Evolutionary conservation across 192 early-diverging fungal species (phyloP).

Genomic region (Podila clonocystis): DNA sequence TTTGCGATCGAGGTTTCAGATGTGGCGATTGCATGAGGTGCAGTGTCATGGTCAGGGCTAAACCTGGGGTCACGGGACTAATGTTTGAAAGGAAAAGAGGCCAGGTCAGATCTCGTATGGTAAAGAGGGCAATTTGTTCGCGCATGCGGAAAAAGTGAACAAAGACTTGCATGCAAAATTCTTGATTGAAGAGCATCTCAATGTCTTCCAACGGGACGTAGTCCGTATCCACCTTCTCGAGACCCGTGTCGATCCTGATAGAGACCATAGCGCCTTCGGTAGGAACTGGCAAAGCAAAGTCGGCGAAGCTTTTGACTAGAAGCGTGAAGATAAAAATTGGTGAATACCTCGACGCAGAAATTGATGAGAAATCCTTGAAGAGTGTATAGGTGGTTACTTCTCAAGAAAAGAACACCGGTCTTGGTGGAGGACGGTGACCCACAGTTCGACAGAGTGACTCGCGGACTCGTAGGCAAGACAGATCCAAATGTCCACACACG

Average conservation of each 20-base stretch:
- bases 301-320: conserved; percentile 13
- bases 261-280: conserved; percentile 18
- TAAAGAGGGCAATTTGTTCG: neutral
- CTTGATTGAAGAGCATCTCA: conserved; percentile 29
- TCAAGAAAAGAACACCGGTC: conserved; percentile 20
- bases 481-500: no score
- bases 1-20: conserved; percentile 4
- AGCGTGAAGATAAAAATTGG: neutral
- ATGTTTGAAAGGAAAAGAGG: neutral
- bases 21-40: conserved; percentile 45
- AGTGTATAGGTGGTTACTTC: conserved; percentile 1
- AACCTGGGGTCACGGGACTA: conserved; percentile 13
- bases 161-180: conserved; percentile 37
- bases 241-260: conserved; percentile 31
- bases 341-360: no score
- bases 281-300: conserved; percentile 11
- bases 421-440: conserved; percentile 1
- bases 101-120: neutral
- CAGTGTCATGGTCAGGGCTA: conserved; percentile 19
- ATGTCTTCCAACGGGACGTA: conserved; percentile 20
- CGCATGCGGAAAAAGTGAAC: no score
- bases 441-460: conserved; percentile 23
- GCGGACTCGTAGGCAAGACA: neutral
- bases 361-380: no score
- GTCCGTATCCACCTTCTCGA: conserved; percentile 42